Evolutionary conservation across 2,329 filamentous ascomycete genomes (phyloP).

Genomic region (Hirsutella thompsonii): DNA sequence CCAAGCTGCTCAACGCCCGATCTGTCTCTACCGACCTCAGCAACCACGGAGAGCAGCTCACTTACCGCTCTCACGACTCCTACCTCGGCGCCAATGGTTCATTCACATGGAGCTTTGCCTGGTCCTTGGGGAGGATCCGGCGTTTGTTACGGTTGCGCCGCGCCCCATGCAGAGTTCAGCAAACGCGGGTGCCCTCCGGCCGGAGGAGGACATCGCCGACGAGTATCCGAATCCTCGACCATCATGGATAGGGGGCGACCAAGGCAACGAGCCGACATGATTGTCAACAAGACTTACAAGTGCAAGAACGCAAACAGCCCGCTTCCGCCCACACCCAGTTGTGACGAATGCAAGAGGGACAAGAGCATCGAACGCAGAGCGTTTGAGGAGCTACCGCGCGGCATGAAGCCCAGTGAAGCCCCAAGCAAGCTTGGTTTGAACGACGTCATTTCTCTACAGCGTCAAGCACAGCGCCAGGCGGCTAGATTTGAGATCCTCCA

Average conservation of each 20-base stretch:
- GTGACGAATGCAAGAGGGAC: slow-evolving; percentile 28
- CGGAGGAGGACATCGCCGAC: slow-evolving; percentile 35
- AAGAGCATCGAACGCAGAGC: slow-evolving; percentile 40
- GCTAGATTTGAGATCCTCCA: slow-evolving; percentile 52
- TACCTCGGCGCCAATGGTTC: slow-evolving; percentile 31
- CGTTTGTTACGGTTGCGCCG: neutral
- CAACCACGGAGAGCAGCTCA: slow-evolving; percentile 21
- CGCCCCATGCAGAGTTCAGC: neutral
- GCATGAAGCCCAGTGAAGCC: slow-evolving; percentile 42
- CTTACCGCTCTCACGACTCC: slow-evolving; percentile 32
- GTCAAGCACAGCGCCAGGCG: slow-evolving; percentile 49
- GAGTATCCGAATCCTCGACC: slow-evolving; percentile 42
- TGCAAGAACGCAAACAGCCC: slow-evolving; percentile 7
- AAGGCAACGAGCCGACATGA: slow-evolving; percentile 35
- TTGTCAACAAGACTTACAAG: slow-evolving; percentile 16
- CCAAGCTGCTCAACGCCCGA: slow-evolving; percentile 22
- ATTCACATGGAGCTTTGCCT: slow-evolving; percentile 27
- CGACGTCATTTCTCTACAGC: slow-evolving; percentile 39
- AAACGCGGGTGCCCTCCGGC: neutral
- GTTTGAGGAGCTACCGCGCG: slow-evolving; percentile 48
- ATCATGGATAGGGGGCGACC: slow-evolving; percentile 52
- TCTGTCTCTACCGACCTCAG: slow-evolving; percentile 29
- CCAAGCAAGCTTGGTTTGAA: slow-evolving; percentile 28
- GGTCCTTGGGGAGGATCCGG: slow-evolving; percentile 27
- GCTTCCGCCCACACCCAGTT: slow-evolving; percentile 15